phyloP scores from a whole-genome alignment of 495 filamentous ascomycete genomes.

The Annulohypoxylon bovei region DNA sequence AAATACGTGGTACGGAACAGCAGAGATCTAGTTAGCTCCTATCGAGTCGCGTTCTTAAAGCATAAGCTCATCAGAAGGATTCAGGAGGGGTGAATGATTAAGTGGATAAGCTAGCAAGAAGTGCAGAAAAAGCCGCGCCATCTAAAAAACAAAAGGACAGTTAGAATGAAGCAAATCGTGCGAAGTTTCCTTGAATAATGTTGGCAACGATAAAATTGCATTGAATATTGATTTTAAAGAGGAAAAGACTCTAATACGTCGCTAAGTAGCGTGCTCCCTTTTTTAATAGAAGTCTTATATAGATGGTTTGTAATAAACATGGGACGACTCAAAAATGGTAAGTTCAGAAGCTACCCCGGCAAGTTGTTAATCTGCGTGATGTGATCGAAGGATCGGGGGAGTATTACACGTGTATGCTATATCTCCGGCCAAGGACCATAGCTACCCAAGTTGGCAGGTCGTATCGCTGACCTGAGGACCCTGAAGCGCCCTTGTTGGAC shows the following conservation, averaged over 20 bases:
- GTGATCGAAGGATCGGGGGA: conserved; percentile 5
- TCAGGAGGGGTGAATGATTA: not conserved
- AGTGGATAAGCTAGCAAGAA: not conserved
- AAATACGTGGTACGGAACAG: not conserved
- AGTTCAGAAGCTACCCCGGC: conserved; percentile 1
- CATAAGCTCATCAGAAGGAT: not conserved
- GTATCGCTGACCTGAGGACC: not conserved
- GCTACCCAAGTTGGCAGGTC: conserved; percentile 9
- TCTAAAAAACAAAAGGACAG: not conserved
- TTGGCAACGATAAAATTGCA: not conserved
- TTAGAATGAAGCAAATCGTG: not conserved
- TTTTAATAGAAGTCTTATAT: conserved; percentile 1
- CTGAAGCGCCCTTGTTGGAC: not conserved
- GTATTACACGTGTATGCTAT: conserved; percentile 1
- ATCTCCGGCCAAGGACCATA: conserved; percentile 1
- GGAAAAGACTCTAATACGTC: not conserved
- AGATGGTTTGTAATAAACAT: conserved; percentile 8
- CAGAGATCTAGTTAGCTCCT: not conserved
- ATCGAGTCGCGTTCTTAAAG: not conserved
- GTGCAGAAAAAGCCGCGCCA: not conserved
- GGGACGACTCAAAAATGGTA: not conserved
- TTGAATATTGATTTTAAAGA: not conserved
- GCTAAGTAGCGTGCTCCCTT: not conserved
- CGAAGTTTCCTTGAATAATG: not conserved
- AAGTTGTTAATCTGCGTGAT: not conserved